A percentile compares a stretch with the other conserved stretches of the same genome.
Evolutionary conservation across 352 stramenopile genomes (phyloP).

Genomic region (Pythium aphanidermatum): DNA sequence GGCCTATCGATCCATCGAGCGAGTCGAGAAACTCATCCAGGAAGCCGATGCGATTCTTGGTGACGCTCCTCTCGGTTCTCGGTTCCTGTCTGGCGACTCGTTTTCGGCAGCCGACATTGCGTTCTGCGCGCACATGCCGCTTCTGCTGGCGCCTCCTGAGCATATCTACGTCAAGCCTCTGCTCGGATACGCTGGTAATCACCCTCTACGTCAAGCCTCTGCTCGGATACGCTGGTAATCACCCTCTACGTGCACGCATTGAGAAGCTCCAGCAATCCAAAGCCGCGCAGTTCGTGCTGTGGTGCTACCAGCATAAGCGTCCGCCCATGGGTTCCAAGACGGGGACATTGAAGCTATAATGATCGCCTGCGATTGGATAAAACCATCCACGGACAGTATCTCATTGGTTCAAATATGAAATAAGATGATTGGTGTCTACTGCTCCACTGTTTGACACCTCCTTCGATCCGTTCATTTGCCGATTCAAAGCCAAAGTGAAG

Average conservation of each 20-base stretch:
- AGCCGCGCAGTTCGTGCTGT: conserved; percentile 32
- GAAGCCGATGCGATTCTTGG: conserved; percentile 23
- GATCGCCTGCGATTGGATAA: conserved; percentile 17
- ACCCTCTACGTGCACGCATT: conserved; percentile 17
- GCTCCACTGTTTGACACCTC: no score
- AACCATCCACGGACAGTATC: not conserved
- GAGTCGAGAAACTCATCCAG: conserved; percentile 19
- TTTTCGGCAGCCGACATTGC: conserved; percentile 44
- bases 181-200: not conserved
- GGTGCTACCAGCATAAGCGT: conserved; percentile 40
- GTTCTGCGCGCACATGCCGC: conserved; percentile 36
- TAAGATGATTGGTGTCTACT: conserved; percentile 14
- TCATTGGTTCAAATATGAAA: conserved; percentile 16
- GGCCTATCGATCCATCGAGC: conserved; percentile 24
- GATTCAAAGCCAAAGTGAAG: no score
- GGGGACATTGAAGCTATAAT: no score
- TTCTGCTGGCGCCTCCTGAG: conserved; percentile 28
- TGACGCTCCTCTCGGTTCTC: conserved; percentile 24
- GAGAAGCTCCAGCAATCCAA: conserved; percentile 28
- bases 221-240: not conserved
- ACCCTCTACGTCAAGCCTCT: conserved; percentile 16
- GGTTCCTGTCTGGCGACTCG: conserved; percentile 25
- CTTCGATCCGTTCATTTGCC: no score
- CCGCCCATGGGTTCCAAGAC: no score
- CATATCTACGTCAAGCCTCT: conserved; percentile 22